These are phyloP conservation scores for Centrapalus pauciflorus DNA, from an alignment of 129 eudicot genomes.

Conservation along the genomic window DNA sequence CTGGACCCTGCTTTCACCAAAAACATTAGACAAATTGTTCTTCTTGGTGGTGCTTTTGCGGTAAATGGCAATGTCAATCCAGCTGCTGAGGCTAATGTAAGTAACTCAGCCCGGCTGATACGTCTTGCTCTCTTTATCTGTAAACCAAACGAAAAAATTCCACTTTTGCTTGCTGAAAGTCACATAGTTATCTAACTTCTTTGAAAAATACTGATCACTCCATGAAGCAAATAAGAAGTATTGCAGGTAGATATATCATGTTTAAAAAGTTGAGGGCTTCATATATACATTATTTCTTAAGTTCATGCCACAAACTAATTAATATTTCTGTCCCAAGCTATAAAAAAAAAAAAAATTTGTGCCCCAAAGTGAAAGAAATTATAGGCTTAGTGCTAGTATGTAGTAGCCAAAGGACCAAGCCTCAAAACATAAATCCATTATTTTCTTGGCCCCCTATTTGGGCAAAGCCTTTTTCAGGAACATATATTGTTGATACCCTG, in stretches of 20 bases:
- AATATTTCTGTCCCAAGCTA: background rate
- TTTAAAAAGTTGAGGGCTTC: background rate
- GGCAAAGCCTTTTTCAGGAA: background rate
- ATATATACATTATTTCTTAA: too few species aligned
- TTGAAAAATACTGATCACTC: background rate
- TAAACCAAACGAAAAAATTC: background rate
- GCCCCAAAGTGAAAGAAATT: background rate
- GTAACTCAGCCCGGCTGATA: constrained; percentile 16
- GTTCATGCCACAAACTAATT: background rate
- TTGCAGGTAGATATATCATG: background rate
- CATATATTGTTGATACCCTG: background rate
- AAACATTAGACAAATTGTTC: constrained; percentile 69
- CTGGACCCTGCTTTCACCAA: constrained; percentile 68
- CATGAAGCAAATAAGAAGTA: background rate
- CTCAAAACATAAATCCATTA: background rate
- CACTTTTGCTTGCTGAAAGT: background rate
- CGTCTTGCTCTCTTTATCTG: background rate
- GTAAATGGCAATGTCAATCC: constrained; percentile 97
- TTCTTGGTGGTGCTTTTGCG: constrained; percentile 98
- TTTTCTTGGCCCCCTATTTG: background rate
- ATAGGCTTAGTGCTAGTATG: background rate
- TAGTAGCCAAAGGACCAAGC: background rate
- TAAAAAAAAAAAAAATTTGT: background rate
- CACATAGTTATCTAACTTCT: background rate
- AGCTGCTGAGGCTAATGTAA: constrained; percentile 96